Evolutionary conservation across 1,284 basidiomycete genomes (phyloP).

Genomic region (Malassezia cuniculi): DNA sequence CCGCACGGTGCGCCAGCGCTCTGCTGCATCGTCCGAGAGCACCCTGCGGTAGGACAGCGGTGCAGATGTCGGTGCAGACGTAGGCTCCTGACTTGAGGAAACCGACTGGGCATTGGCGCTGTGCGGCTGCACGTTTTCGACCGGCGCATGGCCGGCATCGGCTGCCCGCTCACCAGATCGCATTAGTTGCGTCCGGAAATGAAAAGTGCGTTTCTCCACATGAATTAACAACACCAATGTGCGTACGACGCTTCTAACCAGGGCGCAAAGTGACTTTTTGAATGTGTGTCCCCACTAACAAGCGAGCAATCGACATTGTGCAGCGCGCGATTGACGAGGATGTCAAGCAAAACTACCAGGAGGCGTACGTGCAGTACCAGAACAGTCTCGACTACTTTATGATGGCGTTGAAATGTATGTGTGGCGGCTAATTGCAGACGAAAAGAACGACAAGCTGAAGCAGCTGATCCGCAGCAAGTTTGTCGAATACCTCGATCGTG

Average conservation of each 20-base stretch:
- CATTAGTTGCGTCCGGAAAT: too few species aligned
- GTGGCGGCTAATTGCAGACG: constrained; percentile 53
- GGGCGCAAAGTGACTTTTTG: constrained; percentile 13
- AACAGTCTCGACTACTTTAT: constrained; percentile 97
- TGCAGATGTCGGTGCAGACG: too few species aligned
- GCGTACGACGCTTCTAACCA: background rate
- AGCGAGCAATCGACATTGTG: constrained; percentile 91
- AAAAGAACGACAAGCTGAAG: constrained; percentile 91
- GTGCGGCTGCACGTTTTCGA: too few species aligned
- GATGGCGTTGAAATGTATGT: constrained; percentile 67
- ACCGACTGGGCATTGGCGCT: too few species aligned
- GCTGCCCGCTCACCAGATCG: too few species aligned
- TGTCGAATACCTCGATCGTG: constrained; percentile 78
- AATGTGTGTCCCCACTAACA: constrained; percentile 5
- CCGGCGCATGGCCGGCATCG: too few species aligned
- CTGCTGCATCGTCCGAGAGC: too few species aligned
- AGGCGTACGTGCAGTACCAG: constrained; percentile 76
- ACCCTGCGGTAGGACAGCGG: too few species aligned
- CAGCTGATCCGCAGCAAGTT: constrained; percentile 76
- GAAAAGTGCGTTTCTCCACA: too few species aligned
- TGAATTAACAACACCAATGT: too few species aligned
- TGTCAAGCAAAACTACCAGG: constrained; percentile 79
- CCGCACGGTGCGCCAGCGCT: too few species aligned
- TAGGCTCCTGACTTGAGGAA: too few species aligned
- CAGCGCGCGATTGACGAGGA: constrained; percentile 92